Percentiles rank a stretch among this genome's conserved stretches.
phyloP scores from a whole-genome alignment of 257 asterid species.

The Capsicum pubescens region DNA sequence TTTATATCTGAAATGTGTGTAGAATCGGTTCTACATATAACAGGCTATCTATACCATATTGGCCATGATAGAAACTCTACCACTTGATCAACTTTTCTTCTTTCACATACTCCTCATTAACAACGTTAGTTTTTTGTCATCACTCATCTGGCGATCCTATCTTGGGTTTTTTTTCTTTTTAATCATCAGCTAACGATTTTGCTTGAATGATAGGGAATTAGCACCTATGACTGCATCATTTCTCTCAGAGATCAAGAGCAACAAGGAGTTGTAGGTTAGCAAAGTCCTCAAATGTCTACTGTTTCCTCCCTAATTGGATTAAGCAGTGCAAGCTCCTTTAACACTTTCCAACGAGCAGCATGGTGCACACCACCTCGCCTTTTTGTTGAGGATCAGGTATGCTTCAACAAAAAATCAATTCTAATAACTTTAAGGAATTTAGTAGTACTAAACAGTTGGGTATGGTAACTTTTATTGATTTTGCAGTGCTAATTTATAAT shows the following conservation, averaged over 20 bases:
- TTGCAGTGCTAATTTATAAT: constrained; percentile 38
- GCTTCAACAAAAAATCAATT: no score
- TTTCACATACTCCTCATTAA: constrained; percentile 95
- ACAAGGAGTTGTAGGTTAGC: constrained; percentile 72
- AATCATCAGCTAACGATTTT: constrained; percentile 25
- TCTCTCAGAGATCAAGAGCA: constrained; percentile 98
- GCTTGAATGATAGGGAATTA: constrained; percentile 90
- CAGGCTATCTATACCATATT: constrained; percentile 94
- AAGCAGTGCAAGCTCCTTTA: constrained; percentile 95
- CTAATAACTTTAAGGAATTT: no score
- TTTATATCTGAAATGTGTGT: not conserved
- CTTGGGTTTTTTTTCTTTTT: not conserved
- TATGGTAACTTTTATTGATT: no score
- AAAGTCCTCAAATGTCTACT: constrained; percentile 95
- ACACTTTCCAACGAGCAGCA: constrained; percentile 84
- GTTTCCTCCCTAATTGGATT: constrained; percentile 86
- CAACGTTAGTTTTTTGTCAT: constrained; percentile 55
- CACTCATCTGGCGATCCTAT: no score
- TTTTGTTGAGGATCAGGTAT: no score
- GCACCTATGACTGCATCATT: constrained; percentile 96
- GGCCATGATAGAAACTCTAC: constrained; percentile 98
- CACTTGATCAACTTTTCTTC: constrained; percentile 96
- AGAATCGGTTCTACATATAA: not conserved
- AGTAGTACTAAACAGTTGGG: no score
- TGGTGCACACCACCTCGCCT: constrained; percentile 99